Conservation (phyloP, 2,329 filamentous ascomycete species). For the Sarocladiaceae sp. region DNA sequence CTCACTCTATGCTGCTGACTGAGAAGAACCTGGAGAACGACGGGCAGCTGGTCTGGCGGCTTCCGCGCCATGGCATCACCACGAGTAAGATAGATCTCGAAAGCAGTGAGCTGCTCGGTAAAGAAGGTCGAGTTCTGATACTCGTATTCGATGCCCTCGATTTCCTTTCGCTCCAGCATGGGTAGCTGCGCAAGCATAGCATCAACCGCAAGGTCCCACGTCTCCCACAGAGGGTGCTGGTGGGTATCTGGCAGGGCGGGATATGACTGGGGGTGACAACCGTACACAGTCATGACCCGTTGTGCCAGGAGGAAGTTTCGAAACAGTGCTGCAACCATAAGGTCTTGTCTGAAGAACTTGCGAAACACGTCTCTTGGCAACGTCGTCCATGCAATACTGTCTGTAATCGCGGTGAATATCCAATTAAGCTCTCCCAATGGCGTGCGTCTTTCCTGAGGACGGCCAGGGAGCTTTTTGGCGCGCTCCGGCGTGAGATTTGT, state of each 20-base stretch:
- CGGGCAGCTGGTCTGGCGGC: constrained; percentile 88
- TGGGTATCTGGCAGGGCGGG: constrained; percentile 91
- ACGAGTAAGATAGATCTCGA: constrained; percentile 86
- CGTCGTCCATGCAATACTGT: constrained; percentile 98
- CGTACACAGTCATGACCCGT: constrained; percentile 91
- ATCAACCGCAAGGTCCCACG: constrained; percentile 95
- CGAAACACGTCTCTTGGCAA: constrained; percentile 86
- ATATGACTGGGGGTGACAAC: constrained; percentile 89
- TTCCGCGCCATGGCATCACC: constrained; percentile 76
- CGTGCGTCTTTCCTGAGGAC: constrained; percentile 86
- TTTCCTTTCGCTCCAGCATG: constrained; percentile 73
- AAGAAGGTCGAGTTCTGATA: constrained; percentile 96
- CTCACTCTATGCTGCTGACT: constrained; percentile 92
- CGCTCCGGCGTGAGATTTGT: constrained; percentile 69
- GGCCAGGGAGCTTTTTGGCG: constrained; percentile 82
- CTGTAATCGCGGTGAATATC: constrained; percentile 98
- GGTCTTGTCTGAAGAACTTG: constrained; percentile 92
- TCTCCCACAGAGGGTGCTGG: constrained; percentile 91
- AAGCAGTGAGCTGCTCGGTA: constrained; percentile 92
- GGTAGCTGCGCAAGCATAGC: constrained; percentile 88
- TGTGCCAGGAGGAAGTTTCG: constrained; percentile 93
- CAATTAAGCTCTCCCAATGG: constrained; percentile 95
- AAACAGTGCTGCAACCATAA: constrained; percentile 98
- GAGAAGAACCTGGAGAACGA: constrained; percentile 89
- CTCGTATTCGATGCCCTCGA: constrained; percentile 69